Evolutionary conservation across 2,329 filamentous ascomycete genomes (phyloP).

Genomic region (Xylaria sp.): DNA sequence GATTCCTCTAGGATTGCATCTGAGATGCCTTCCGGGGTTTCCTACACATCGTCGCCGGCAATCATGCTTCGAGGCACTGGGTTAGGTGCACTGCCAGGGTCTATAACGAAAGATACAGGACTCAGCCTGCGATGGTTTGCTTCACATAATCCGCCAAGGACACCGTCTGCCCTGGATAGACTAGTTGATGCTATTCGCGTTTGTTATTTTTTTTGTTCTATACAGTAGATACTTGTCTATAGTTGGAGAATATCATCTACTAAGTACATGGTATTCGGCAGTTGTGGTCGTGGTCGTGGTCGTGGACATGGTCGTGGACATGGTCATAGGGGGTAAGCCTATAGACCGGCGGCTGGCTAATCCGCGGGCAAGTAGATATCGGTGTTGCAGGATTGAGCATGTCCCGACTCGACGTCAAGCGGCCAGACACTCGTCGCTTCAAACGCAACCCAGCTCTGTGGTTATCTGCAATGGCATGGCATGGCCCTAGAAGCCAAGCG

Average conservation of each 20-base stretch:
- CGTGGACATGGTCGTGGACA: too few species aligned
- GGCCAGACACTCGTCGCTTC: not conserved
- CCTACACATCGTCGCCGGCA: constrained; percentile 9
- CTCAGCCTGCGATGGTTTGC: not conserved
- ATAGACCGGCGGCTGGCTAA: not conserved
- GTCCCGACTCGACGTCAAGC: not conserved
- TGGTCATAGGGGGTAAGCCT: not conserved
- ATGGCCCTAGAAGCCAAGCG: not conserved
- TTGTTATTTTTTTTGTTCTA: not conserved
- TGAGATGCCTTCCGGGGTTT: not conserved
- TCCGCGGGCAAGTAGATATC: not conserved
- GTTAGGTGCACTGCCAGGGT: not conserved
- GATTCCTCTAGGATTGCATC: constrained; percentile 8
- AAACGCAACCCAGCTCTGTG: not conserved
- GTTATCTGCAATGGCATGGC: not conserved
- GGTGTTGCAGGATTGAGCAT: not conserved
- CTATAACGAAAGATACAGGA: too few species aligned
- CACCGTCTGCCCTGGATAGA: not conserved
- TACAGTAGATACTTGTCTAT: not conserved
- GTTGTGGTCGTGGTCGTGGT: too few species aligned
- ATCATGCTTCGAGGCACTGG: constrained; percentile 5
- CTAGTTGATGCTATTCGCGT: not conserved
- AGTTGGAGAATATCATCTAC: too few species aligned
- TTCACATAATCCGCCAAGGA: constrained; percentile 10
- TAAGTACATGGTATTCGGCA: too few species aligned